Base-by-base conservation (phyloP, 805 yeast species). In the Cyberlindnera sargentensis region DNA sequence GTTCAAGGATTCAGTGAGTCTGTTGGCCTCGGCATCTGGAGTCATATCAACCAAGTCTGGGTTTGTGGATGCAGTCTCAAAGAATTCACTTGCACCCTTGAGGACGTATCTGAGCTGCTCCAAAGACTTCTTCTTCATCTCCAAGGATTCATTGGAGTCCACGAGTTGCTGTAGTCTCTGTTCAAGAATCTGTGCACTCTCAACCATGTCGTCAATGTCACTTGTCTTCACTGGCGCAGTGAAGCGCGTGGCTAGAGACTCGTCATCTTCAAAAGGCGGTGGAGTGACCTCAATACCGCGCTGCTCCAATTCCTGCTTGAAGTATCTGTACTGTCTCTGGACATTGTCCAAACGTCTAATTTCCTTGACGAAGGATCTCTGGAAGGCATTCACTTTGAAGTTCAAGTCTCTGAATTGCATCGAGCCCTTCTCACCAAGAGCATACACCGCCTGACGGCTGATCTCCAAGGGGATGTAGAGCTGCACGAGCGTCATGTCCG, bases 401-500 rank as follows among this genome's bases (percentile, higher is more conserved):
- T 93, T 93, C 68, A 91, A 72, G 64, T 93, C 99, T 46, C 96
- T 74, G 65, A 93, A 89, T 61, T 95, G 96, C 28, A 93, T 78
- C 47, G 79, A 67, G 31, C 95, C 95, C 57, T 87, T 70, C 57
- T 87, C 86, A 11, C 99, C 99, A 34, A 93, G 70, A 30, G 87
- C 79, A 47, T 88, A 80, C 26, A 90, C 84, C 41, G 89, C 78
- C 47, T 88, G 95, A 50, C 97, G 73, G 11, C 95, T 76, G 36
- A 88, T 83, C 68, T 93, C 99, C 25, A 88, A 82, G 8, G 99
- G 93, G 47, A 93, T 80, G 64, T 86, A 93, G 55, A 93, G 73
- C 70, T 93, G 98, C 41, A 91, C 85, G 57, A 95, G 75, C 41
- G 95, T 79, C 98, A 93, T 93, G 61, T 88, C 95, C 84, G 98